Conservation (phyloP, 2,329 filamentous ascomycete species). For the Colletotrichum horii region DNA sequence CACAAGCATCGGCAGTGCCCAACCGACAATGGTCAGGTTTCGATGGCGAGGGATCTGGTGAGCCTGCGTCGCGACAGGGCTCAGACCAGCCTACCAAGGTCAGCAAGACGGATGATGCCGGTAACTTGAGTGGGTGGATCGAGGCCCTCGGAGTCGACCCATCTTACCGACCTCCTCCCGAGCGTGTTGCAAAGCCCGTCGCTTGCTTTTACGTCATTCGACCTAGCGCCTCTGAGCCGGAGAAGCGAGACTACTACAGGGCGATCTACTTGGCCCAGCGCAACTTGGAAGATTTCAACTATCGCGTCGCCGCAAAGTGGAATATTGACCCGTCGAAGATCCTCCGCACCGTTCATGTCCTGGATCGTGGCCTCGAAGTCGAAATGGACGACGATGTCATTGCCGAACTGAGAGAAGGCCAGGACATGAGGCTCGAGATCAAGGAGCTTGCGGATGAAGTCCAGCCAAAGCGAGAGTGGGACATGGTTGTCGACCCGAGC, state of each 20-base stretch:
- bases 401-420: conserved; percentile 81
- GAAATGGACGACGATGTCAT: conserved; percentile 92
- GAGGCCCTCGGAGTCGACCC: conserved; percentile 91
- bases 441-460: conserved; percentile 43
- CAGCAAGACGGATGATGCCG: conserved; percentile 62
- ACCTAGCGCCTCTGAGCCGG: conserved; percentile 53
- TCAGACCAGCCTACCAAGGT: conserved; percentile 60
- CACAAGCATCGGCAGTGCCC: conserved; percentile 50
- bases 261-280: conserved; percentile 86
- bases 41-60: conserved; percentile 56
- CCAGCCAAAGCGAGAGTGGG: conserved; percentile 63
- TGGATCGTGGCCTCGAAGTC: conserved; percentile 78
- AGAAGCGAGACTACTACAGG: conserved; percentile 71
- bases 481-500: conserved; percentile 62
- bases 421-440: conserved; percentile 85
- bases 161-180: conserved; percentile 79
- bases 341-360: conserved; percentile 73
- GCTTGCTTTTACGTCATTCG: conserved; percentile 87
- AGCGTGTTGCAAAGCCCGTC: conserved; percentile 72
- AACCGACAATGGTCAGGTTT: conserved; percentile 61
- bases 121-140: conserved; percentile 80
- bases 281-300: conserved; percentile 75
- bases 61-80: conserved; percentile 48
- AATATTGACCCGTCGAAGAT: conserved; percentile 76
- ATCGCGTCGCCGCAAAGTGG: conserved; percentile 79